Base-by-base conservation (phyloP, 192 early-diverging fungal genomes). In the Podila epigama region DNA sequence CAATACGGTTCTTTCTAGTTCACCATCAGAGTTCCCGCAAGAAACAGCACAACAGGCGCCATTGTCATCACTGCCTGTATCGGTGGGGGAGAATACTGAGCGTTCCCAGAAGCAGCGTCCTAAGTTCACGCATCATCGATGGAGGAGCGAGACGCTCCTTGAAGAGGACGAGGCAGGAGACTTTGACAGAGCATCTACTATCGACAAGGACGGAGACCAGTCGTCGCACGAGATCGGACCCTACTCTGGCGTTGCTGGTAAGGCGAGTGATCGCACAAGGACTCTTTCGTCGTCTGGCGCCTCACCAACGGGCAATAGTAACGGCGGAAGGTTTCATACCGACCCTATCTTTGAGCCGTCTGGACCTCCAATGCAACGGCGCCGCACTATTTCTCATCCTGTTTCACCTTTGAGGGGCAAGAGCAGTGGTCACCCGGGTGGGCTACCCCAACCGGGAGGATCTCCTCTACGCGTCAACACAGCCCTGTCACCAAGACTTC, bases 171-270 rank as follows among this genome's bases (percentile, higher is more conserved):
- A 33, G 52, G 18, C 2, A 8, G 29, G 5, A 32, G 8, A 13
- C 25, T 33, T 13, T 54, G 52, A 53, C 25, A 22, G 29, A 1
- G 52, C 15, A 0, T 13, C 27, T 16, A 54, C 25, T 0, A 25
- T 27, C 3, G 25, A 54, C 29, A 54, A 56, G 2, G 63, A 66
- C 18, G 63, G 63, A 34, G 54, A 44, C 1, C 27, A 60, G 32
- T 66, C 70, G 11, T 66, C 70, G 1, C 70, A 61, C 7, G 70
- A 75, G 41, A 57, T 44, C 41, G 70, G 70, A 16, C 58, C 70
- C 9, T 66, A 75, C 9, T 66, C 58, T 8, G 40, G 41, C 18
- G 34, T 50, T 35, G 55, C 65, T 15, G 60, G 59, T 0, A 41
- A 51, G 10, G 33, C 29, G 12, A 20, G 20, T 25, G 27, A 29